Conservation (phyloP, 2,329 filamentous ascomycete species). For the Boeremia exigua region DNA sequence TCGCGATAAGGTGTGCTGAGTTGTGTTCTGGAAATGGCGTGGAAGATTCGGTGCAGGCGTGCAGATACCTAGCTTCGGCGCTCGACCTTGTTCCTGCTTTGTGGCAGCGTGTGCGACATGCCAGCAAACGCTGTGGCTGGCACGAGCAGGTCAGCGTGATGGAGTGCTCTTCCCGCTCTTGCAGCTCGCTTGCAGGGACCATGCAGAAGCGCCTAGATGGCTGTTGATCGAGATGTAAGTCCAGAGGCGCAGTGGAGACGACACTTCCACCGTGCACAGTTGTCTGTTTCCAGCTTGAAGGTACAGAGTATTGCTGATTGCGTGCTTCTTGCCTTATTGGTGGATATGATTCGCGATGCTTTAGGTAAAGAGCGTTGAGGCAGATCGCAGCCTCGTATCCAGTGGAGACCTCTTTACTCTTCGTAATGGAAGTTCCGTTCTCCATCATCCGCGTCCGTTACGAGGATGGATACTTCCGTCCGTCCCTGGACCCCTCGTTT, state of each 20-base stretch:
- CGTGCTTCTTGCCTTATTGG: conserved; percentile 12
- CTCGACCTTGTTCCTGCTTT: not conserved
- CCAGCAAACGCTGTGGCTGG: not conserved
- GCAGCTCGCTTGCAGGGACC: conserved; percentile 10
- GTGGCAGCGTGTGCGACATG: not conserved
- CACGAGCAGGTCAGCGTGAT: not conserved
- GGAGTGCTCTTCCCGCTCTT: conserved; percentile 5
- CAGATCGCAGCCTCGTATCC: conserved; percentile 12
- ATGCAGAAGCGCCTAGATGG: not conserved
- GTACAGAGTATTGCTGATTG: conserved; percentile 1
- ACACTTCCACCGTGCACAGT: not conserved
- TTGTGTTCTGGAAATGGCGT: not conserved
- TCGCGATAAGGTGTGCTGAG: not conserved
- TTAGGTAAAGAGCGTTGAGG: conserved; percentile 4
- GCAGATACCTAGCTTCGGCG: too few relatives aligned
- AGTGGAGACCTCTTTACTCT: conserved; percentile 1
- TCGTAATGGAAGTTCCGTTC: conserved; percentile 11
- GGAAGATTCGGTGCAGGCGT: not conserved
- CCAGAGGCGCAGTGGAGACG: conserved; percentile 1
- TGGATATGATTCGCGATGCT: not conserved
- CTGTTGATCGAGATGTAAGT: conserved; percentile 1
- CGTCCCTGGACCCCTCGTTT: conserved; percentile 7
- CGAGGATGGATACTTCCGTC: conserved; percentile 6
- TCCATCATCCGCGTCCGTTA: not conserved
- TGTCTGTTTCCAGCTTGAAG: not conserved